Base-by-base conservation (phyloP, 176 grass and related monocot species). In the Secale cereale region DNA sequence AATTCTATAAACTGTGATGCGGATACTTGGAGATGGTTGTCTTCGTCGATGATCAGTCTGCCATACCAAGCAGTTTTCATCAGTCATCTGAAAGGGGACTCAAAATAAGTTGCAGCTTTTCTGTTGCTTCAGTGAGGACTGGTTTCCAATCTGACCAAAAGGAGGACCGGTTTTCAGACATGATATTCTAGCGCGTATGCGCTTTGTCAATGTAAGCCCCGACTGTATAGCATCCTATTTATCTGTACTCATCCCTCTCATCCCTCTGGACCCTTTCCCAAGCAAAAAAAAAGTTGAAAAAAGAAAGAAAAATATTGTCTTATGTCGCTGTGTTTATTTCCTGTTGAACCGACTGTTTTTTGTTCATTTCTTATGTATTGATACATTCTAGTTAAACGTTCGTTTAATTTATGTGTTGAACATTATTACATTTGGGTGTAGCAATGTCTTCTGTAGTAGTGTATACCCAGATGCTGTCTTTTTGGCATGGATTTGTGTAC, bases 181-280 rank as follows among this genome's bases (percentile, higher is more conserved):
- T 70, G 70, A 69, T 70, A 33, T 76, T 69, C 56, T 85, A 30
- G 46, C 7, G 20, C 40, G 32, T 59, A 36, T 48, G 84, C 11
- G 46, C n/a, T 23, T 39, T 31, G 25, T 64, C 25, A 11, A 77
- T 91, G 81, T 85, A 85, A 80, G 76, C 85, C 59, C 77, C 36
- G 59, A 81, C 6, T 91, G 85, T 87, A 87, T 63, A 88, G 77
- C 64, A 57, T 14, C 50, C 28, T 75, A 78, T 86, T 50, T 89
- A 79, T 75, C 75, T 92, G 74, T 83, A 89, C 67, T 72, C 45
- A 66, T 82, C 25, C 88, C 68, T 89, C 67, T 72, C 45, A 66
- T 82, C 25, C 88, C 68, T 89, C 52, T 23, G 74, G 69, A 79
- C 85, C 56, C 27, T 61, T 81, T 77, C 70, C 69, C 81, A 73